phyloP scores from a whole-genome alignment of 139 green algal species.

The Volvox reticuliferus region DNA sequence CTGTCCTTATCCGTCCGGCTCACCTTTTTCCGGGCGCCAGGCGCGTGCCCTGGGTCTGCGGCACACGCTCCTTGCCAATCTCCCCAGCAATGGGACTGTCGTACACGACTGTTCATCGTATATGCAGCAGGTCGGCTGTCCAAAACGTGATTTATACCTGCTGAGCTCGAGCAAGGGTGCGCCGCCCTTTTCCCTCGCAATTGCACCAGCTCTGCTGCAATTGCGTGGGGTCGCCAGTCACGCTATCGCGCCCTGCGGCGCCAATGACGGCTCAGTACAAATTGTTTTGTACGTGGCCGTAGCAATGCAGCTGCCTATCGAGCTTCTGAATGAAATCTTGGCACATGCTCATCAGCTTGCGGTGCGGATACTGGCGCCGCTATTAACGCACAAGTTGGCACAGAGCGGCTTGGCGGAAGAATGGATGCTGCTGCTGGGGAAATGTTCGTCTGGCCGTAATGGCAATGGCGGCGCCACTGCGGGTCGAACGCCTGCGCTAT shows the following conservation, averaged over 20 bases:
- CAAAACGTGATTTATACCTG: conserved; percentile 46
- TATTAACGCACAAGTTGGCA: neutral
- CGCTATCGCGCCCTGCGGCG: neutral
- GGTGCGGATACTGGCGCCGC: neutral
- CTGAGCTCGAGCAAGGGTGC: conserved; percentile 28
- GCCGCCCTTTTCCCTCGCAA: conserved; percentile 11
- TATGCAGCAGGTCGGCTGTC: conserved; percentile 44
- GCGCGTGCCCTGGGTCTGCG: conserved; percentile 25
- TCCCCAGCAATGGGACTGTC: conserved; percentile 13
- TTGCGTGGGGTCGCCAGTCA: neutral
- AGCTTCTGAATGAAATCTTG: conserved; percentile 20
- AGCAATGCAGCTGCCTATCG: neutral
- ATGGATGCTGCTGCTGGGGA: conserved; percentile 31
- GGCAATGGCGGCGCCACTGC: neutral
- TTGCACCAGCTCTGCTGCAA: conserved; percentile 26
- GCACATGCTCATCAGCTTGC: conserved; percentile 8
- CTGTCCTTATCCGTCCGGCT: too few relatives aligned
- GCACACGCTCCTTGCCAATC: conserved; percentile 38
- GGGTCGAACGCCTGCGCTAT: neutral
- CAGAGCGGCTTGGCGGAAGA: conserved; percentile 2
- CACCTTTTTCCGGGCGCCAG: neutral
- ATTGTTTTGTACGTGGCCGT: conserved; percentile 35
- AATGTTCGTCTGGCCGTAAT: neutral
- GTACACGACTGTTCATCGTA: conserved; percentile 39
- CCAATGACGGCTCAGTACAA: neutral